Percentiles rank a stretch among this genome's conserved stretches.
Evolutionary conservation across 805 yeast genomes (phyloP).

Genomic region (Candida tibetensis): DNA sequence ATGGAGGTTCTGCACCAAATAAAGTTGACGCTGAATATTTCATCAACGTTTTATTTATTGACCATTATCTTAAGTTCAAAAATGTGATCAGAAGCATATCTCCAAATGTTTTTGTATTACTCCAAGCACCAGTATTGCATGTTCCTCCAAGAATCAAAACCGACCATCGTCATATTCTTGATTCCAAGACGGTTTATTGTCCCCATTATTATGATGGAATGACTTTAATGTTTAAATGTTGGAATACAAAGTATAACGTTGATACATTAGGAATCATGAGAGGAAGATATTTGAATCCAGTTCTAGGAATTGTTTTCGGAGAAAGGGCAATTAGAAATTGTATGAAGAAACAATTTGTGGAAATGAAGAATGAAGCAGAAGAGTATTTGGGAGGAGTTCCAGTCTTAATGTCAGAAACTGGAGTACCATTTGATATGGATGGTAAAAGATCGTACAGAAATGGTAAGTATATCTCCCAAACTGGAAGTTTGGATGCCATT

Average conservation of each 20-base stretch:
- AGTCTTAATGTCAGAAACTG: constrained; percentile 86
- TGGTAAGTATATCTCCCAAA: constrained; percentile 73
- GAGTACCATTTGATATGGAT: constrained; percentile 97
- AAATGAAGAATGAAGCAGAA: constrained; percentile 62
- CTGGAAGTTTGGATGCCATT: constrained; percentile 79
- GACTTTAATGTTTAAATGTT: constrained; percentile 85
- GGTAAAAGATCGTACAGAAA: constrained; percentile 62
- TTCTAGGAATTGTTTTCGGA: constrained; percentile 75
- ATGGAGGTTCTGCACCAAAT: constrained; percentile 3
- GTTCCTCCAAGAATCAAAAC: constrained; percentile 66
- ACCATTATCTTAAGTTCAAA: constrained; percentile 55
- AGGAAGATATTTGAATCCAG: constrained; percentile 69
- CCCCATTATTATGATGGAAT: constrained; percentile 96
- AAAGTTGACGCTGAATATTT: constrained; percentile 44
- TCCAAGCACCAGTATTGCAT: constrained; percentile 82
- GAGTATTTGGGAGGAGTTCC: constrained; percentile 69
- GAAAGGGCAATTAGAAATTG: constrained; percentile 74
- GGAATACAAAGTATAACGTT: constrained; percentile 82
- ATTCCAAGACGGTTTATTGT: constrained; percentile 64
- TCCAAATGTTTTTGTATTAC: constrained; percentile 52
- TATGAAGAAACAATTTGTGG: constrained; percentile 63
- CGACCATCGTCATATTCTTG: constrained; percentile 48
- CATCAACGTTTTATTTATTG: constrained; percentile 61
- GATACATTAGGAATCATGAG: constrained; percentile 88
- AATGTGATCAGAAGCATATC: constrained; percentile 43